A percentile compares a stretch with the other conserved stretches of the same genome.
Evolutionary conservation across 2,329 filamentous ascomycete species (phyloP).

Genomic region (Venturia asperata): DNA sequence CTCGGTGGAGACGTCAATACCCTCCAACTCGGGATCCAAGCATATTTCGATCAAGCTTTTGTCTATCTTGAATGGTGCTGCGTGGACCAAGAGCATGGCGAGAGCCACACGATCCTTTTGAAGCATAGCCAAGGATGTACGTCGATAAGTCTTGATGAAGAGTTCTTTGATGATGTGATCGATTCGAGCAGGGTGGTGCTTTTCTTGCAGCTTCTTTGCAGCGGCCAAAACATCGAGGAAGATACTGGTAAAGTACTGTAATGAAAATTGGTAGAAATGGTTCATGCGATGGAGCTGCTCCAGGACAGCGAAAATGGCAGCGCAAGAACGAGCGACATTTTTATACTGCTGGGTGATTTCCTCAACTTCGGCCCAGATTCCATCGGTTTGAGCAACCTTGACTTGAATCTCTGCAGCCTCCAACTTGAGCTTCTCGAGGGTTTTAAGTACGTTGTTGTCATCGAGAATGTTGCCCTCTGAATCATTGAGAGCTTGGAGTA

Average conservation of each 20-base stretch:
- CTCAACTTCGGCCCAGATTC: constrained; percentile 96
- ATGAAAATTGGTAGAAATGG: constrained; percentile 98
- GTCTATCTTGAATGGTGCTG: constrained; percentile 94
- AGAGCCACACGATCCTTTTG: constrained; percentile 93
- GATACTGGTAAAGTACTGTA: constrained; percentile 97
- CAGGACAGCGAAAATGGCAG: constrained; percentile 91
- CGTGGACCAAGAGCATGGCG: constrained; percentile 90
- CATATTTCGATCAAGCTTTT: constrained; percentile 80
- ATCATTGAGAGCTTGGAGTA: constrained; percentile 92
- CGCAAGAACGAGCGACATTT: constrained; percentile 88
- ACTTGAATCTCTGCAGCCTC: constrained; percentile 92
- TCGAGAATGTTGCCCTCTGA: constrained; percentile 96
- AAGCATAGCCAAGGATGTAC: constrained; percentile 85
- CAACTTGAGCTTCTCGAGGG: constrained; percentile 93
- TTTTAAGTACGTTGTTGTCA: constrained; percentile 97
- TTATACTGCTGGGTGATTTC: constrained; percentile 92
- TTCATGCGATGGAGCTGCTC: constrained; percentile 98
- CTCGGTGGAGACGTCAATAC: constrained; percentile 69
- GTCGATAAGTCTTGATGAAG: constrained; percentile 84
- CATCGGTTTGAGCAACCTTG: constrained; percentile 95
- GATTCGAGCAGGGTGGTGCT: constrained; percentile 69
- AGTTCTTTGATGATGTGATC: constrained; percentile 87
- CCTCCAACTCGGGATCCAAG: constrained; percentile 68
- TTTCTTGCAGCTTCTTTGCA: constrained; percentile 66
- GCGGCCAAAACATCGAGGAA: constrained; percentile 85